These are phyloP conservation scores for Colletotrichum lindemuthianum DNA, from an alignment of 2,329 filamentous ascomycete genomes.

Conservation along the genomic window DNA sequence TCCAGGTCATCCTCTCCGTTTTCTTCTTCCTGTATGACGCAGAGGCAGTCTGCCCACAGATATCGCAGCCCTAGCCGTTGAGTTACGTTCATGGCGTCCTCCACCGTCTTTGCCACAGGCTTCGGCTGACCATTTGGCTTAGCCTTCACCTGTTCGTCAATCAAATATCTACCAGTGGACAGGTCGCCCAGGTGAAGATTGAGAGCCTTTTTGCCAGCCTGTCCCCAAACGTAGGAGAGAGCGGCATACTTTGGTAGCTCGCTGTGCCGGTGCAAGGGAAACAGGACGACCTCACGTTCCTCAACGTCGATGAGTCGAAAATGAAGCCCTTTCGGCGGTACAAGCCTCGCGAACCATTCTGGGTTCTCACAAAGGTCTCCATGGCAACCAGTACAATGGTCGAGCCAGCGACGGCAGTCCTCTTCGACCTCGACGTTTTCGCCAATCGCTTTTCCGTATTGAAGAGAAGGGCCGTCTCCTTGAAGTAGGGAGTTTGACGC, in stretches of 20 bases:
- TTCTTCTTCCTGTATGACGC: background rate
- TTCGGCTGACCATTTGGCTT: background rate
- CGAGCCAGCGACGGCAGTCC: background rate
- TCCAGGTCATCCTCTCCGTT: background rate
- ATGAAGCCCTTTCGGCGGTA: background rate
- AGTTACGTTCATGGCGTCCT: background rate
- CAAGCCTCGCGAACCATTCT: background rate
- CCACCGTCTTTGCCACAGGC: background rate
- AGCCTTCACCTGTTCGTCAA: background rate
- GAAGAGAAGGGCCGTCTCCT: background rate
- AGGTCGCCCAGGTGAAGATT: background rate
- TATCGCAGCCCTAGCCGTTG: background rate
- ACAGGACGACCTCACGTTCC: background rate
- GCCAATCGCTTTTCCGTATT: background rate
- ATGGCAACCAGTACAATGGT: background rate
- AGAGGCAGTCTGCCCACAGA: background rate
- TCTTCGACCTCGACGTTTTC: background rate
- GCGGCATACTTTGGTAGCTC: background rate
- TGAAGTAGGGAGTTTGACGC: background rate
- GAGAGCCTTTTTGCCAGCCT: background rate
- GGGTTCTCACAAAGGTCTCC: background rate
- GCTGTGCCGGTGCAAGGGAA: background rate
- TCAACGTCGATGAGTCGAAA: background rate
- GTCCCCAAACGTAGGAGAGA: background rate
- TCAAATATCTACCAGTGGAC: background rate